Evolutionary conservation across 805 yeast genomes (phyloP).

Genomic region (Candida ulmi): DNA sequence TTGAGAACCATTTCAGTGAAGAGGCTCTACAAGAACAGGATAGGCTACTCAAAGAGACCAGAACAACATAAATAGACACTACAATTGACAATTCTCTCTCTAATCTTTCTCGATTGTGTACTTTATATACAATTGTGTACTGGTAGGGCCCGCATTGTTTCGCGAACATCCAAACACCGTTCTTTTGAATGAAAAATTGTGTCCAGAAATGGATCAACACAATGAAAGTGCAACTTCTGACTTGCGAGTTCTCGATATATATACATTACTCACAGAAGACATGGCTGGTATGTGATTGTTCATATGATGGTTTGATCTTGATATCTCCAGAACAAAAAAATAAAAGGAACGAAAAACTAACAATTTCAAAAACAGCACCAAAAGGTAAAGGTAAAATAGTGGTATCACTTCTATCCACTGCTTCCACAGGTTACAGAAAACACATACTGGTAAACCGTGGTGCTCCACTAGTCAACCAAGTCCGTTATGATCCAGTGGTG

Average conservation of each 20-base stretch:
- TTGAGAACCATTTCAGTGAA: constrained; percentile 40
- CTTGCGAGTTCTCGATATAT: no score
- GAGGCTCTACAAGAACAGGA: constrained; percentile 14
- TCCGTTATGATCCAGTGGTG: constrained; percentile 83
- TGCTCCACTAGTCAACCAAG: constrained; percentile 71
- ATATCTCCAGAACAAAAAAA: background rate
- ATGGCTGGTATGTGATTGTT: constrained; percentile 10
- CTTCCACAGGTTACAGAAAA: constrained; percentile 83
- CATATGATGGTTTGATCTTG: background rate
- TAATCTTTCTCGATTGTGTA: no score
- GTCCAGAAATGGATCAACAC: background rate
- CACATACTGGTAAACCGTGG: constrained; percentile 79
- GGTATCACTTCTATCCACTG: constrained; percentile 81
- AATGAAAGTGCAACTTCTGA: background rate
- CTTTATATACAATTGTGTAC: no score
- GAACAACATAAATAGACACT: background rate
- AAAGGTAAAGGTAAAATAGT: constrained; percentile 71
- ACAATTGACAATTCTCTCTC: no score
- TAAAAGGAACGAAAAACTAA: background rate
- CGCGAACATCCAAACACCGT: background rate
- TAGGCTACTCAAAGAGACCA: background rate
- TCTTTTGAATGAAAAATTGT: background rate
- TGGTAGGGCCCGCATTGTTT: no score
- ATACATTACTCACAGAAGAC: background rate
- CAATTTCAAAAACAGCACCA: constrained; percentile 34